Base-by-base conservation (phyloP, 2,329 filamentous ascomycete species). In the Neophaeococcomyces aloes region DNA sequence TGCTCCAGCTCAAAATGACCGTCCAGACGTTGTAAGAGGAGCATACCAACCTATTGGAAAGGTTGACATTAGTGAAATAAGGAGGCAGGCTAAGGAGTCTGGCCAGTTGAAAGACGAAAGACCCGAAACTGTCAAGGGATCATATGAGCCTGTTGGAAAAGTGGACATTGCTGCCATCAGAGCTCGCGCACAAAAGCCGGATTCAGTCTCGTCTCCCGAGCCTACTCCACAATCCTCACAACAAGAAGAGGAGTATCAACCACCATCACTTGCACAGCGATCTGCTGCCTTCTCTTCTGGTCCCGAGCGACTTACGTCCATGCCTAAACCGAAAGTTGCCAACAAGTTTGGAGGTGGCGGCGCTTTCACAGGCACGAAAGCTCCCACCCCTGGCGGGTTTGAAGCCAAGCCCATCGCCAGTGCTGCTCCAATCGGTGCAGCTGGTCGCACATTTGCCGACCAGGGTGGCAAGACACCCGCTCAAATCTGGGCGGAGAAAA, bases 401-500 rank as follows among this genome's bases (percentile, higher is more conserved):
- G 75, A 74, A 29, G 66, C 77, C 10, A 80, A 81, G 48, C 64
- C 77, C n/a, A 62, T 72, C 7, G 69, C 78, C 21, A 61, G 76
- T 18, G 66, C 78, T 15, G 69, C 76, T 2, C 79, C 83, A 4
- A 73, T 94, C 19, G 87, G 86, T 19, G 74, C 78, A 52, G 87
- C 88, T 29, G 93, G 86, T 66, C 81, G 86, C 57, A 94, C 87
- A 1, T 98, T 96, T 68, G 91, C 91, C 13, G 88, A 95, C 53
- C 72, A 93, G 62, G 88, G 84, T 50, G 91, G 91, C 49, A 98
- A 96, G 71, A 96, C 91, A 4, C 91, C 91, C 5, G 88, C 91
- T 23, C 91, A 98, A 63, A 68, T 94, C 29, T 98, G 91, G 91
- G 89, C 89, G 0, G 91, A 98, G 70, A 94, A 88, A 70, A 96